Evolutionary conservation across 768 basidiomycete species (phyloP).

Genomic region (Filobasidium wieringae): DNA sequence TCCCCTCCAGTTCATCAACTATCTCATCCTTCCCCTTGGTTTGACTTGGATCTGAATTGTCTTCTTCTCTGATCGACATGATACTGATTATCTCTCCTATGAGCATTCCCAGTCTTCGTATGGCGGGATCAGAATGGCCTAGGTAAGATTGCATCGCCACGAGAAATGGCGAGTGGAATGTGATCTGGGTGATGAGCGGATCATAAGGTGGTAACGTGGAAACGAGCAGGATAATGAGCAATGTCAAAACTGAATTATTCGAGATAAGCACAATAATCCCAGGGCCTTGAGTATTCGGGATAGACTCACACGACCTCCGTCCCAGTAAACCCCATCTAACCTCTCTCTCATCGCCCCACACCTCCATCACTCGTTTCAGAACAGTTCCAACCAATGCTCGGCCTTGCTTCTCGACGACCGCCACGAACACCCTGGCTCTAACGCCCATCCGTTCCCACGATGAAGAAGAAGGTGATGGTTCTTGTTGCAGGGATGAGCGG

Average conservation of each 20-base stretch:
- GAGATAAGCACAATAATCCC: not conserved
- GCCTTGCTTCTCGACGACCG: conserved; percentile 52
- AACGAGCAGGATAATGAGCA: conserved; percentile 54
- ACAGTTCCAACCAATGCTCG: conserved; percentile 30
- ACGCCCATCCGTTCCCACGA: conserved; percentile 43
- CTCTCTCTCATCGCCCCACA: conserved; percentile 67
- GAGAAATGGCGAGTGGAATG: conserved; percentile 47
- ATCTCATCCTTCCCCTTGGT: not conserved
- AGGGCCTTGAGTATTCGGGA: no score
- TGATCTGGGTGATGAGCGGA: conserved; percentile 33
- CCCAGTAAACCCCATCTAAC: conserved; percentile 66
- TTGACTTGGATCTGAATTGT: not conserved
- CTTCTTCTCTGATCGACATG: not conserved
- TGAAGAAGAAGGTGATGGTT: not conserved
- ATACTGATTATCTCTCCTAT: conserved; percentile 56
- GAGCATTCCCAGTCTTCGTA: conserved; percentile 85
- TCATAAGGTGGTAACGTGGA: conserved; percentile 53
- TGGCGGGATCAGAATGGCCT: conserved; percentile 57
- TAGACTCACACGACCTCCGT: conserved; percentile 58
- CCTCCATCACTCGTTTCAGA: conserved; percentile 42
- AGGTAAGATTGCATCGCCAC: conserved; percentile 62
- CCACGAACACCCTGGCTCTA: conserved; percentile 49
- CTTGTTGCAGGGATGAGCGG: not conserved
- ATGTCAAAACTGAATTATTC: conserved; percentile 52
- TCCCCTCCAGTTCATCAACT: conserved; percentile 7